Evolutionary conservation across 148 eudicot species (phyloP).

Genomic region (Vaccinium myrtillus): DNA sequence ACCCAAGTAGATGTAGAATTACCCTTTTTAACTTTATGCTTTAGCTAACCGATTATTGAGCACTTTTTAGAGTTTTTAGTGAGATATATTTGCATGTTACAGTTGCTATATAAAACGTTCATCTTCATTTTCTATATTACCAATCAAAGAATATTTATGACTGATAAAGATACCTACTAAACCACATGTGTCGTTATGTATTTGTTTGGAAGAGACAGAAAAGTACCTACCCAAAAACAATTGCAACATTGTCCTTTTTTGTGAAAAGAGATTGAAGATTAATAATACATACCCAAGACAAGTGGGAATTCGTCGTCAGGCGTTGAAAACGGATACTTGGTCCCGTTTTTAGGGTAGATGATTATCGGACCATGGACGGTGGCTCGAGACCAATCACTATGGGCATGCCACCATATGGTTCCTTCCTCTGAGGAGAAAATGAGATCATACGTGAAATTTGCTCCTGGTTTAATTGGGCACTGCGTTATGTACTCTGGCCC

Average conservation of each 20-base stretch:
- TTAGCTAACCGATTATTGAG: too few relatives aligned
- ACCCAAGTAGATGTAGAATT: too few relatives aligned
- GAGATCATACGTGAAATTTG: neutral
- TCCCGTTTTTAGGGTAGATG: neutral
- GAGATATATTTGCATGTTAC: too few relatives aligned
- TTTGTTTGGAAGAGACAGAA: neutral
- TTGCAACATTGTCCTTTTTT: neutral
- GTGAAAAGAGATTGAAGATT: neutral
- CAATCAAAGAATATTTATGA: neutral
- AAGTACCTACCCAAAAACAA: neutral
- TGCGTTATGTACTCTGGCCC: constrained; percentile 8
- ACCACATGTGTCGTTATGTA: neutral
- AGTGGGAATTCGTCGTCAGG: neutral
- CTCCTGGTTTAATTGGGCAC: constrained; percentile 12
- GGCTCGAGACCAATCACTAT: constrained; percentile 14
- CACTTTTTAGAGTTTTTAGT: too few relatives aligned
- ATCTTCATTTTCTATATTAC: too few relatives aligned
- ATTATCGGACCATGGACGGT: constrained; percentile 9
- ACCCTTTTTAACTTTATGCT: too few relatives aligned
- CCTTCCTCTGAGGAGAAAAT: constrained; percentile 11
- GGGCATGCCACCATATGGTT: constrained; percentile 12
- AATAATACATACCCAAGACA: neutral
- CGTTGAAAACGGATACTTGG: neutral
- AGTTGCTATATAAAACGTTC: too few relatives aligned
- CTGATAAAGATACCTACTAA: neutral